These are phyloP conservation scores for Voacanga thouarsii DNA, from an alignment of 257 asterid species.

Conservation along the genomic window DNA sequence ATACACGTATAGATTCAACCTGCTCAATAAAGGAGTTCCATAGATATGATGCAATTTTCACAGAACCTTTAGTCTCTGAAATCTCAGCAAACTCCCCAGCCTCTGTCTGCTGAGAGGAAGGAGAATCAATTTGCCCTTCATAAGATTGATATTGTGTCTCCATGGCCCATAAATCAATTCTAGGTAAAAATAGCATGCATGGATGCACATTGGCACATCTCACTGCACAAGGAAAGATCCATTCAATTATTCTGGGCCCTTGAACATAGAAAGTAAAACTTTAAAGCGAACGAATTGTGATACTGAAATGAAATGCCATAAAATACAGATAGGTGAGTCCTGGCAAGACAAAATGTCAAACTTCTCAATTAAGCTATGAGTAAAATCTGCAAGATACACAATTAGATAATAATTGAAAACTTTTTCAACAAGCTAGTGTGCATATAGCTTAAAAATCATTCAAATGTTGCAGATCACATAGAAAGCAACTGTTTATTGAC, in stretches of 20 bases:
- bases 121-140: slow-evolving; percentile 34
- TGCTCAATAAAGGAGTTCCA: slow-evolving; percentile 89
- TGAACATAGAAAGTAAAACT: background rate
- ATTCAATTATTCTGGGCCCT: background rate
- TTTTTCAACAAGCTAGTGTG: background rate
- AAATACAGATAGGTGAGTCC: background rate
- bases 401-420: background rate
- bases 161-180: slow-evolving; percentile 90
- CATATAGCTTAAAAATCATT: background rate
- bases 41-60: slow-evolving; percentile 55
- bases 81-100: slow-evolving; percentile 24
- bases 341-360: background rate
- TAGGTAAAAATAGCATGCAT: slow-evolving; percentile 83
- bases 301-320: slow-evolving; percentile 1
- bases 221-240: slow-evolving; percentile 54
- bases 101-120: slow-evolving; percentile 11
- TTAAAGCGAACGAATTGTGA: background rate
- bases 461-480: background rate
- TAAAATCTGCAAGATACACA: background rate
- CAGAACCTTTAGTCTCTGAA: slow-evolving; percentile 31
- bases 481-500: background rate
- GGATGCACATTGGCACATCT: slow-evolving; percentile 58
- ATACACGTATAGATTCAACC: slow-evolving; percentile 68
- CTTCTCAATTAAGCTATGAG: background rate
- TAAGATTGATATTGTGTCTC: slow-evolving; percentile 43